Evolutionary conservation across 2,329 filamentous ascomycete genomes (phyloP), one percentile per base, ranked within the genome.

Genomic region (Venturia pyrina): DNA sequence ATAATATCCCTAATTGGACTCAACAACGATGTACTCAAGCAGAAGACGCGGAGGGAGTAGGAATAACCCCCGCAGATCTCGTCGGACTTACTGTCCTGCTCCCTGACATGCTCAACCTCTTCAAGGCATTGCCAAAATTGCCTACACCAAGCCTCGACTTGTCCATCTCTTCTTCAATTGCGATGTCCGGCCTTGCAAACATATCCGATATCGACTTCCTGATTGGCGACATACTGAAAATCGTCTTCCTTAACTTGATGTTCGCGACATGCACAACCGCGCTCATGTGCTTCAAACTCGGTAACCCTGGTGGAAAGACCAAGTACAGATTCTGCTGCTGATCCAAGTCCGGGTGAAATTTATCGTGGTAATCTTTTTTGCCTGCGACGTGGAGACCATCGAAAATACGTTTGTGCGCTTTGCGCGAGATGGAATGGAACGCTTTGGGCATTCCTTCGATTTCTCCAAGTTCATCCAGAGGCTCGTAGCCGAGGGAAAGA

Each of bases 401-500:
- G 63, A 76, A 78, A 0, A 73, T 71, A 56, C 70, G 72, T 0
- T 68, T 69, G 66, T 78, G 75, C 21, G 75, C 61, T 1, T 70
- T 68, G 2, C 74, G 67, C 3, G 75, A 74, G 1, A 78, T 56
- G 1, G 68, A 68, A 8, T 70, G 70, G 19, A 77, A 53, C 1
- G 70, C 65, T 4, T 66, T 57, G 0, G 72, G 69, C 65, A 79
- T 72, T 5, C 75, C 76, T 0, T 65, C 69, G 40, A 78, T 73
- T 44, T 75, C 72, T 0, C 72, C 71, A 0, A 78, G 68, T 0
- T 72, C 67, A 5, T 71, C 67, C 0, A 73, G 68, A 0, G 77
- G 77, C 59, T 79, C 77, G 61, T 75, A 78, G 0, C 77, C 78
- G 5, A 79, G 70, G 24, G 73, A 74, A 0, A 79, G 71, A 48